Evolutionary conservation across 306 rosid species (phyloP).

Genomic region (Castanea crenata): DNA sequence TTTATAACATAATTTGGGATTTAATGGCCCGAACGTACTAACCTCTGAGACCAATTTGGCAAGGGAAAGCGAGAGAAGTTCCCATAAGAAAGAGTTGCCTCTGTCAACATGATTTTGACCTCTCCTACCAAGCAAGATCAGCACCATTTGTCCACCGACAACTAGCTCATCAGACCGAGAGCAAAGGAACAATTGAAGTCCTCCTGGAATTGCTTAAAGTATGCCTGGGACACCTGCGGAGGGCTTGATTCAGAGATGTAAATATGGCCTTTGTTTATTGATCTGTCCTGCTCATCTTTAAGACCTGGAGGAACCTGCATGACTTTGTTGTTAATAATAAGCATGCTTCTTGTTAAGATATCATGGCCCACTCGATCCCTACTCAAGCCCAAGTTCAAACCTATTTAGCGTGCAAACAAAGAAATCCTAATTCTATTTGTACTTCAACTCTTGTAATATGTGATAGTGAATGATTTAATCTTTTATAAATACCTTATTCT

Average conservation of each 20-base stretch:
- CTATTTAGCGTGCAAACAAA: too few species aligned
- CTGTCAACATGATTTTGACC: slow-evolving; percentile 66
- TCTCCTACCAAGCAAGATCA: slow-evolving; percentile 68
- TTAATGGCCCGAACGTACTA: neutral
- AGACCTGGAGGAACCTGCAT: slow-evolving; percentile 75
- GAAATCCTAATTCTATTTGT: too few species aligned
- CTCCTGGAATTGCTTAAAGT: slow-evolving; percentile 60
- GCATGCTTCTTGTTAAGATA: neutral
- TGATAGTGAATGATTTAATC: too few species aligned
- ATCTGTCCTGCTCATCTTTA: slow-evolving; percentile 44
- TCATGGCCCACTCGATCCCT: too few species aligned
- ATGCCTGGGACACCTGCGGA: slow-evolving; percentile 55
- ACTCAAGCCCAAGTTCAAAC: too few species aligned
- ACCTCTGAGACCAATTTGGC: slow-evolving; percentile 69
- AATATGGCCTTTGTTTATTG: slow-evolving; percentile 67
- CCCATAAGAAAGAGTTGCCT: slow-evolving; percentile 86
- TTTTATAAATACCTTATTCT: too few species aligned
- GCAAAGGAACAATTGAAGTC: slow-evolving; percentile 67
- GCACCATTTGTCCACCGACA: slow-evolving; percentile 77
- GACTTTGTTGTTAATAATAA: neutral
- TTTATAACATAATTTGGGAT: too few species aligned
- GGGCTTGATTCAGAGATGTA: slow-evolving; percentile 76
- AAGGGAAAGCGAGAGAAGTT: slow-evolving; percentile 64
- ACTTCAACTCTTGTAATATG: too few species aligned
- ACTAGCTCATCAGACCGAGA: slow-evolving; percentile 67